Evolutionary conservation across 2,329 filamentous ascomycete genomes (phyloP).

Genomic region (Trichoderma afroharzianum): DNA sequence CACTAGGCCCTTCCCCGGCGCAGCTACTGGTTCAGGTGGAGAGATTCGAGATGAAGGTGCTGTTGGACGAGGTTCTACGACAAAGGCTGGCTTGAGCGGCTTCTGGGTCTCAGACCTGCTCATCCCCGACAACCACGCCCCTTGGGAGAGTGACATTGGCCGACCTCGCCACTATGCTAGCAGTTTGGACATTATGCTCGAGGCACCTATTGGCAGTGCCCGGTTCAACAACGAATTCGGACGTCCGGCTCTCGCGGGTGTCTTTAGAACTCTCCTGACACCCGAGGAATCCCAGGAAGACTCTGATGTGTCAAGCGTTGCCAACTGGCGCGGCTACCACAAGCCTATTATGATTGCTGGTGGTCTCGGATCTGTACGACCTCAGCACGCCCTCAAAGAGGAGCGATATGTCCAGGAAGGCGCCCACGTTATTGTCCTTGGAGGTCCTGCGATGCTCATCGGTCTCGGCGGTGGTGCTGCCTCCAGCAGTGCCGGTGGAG

Average conservation of each 20-base stretch:
- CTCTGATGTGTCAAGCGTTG: constrained; percentile 39
- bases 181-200: constrained; percentile 94
- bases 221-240: constrained; percentile 98
- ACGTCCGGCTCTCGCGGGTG: constrained; percentile 79
- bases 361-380: constrained; percentile 86
- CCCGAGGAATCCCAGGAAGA: constrained; percentile 16
- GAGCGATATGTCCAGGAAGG: constrained; percentile 74
- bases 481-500: constrained; percentile 82
- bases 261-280: constrained; percentile 85
- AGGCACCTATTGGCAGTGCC: constrained; percentile 91
- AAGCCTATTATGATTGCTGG: constrained; percentile 99
- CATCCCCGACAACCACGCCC: constrained; percentile 76
- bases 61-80: constrained; percentile 85
- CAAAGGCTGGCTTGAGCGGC: constrained; percentile 86
- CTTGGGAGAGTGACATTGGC: constrained; percentile 90
- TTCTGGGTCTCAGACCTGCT: constrained; percentile 94
- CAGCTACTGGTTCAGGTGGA: constrained; percentile 90
- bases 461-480: constrained; percentile 93
- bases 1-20: constrained; percentile 70
- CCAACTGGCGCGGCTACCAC: constrained; percentile 77
- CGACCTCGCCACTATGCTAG: constrained; percentile 90
- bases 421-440: constrained; percentile 88
- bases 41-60: constrained; percentile 95
- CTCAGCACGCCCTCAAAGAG: constrained; percentile 85
- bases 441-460: constrained; percentile 96